Evolutionary conservation across 2,329 filamentous ascomycete species (phyloP), one percentile per base, ranked within the genome.

Genomic region (Nakataea oryzae): DNA sequence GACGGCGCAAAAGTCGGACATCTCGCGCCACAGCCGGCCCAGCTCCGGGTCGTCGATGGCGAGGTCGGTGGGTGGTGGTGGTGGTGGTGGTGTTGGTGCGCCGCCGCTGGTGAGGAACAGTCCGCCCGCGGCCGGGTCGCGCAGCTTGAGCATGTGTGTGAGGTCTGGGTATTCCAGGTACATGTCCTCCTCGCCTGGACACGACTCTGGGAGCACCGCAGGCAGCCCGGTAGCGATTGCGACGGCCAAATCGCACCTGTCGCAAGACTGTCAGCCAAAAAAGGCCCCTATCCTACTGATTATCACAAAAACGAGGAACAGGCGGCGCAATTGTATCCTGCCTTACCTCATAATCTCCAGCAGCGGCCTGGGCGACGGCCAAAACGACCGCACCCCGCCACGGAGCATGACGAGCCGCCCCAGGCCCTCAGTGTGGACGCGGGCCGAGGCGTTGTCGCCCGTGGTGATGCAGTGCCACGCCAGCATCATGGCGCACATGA

Each of bases 101-200:
- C 7, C 3, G 7, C 8, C 3, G 13, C 11, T 9, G 21, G 34
- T 17, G 34, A 41, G 30, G 13, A 11, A 17, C 13, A 41, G 34
- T 12, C 7, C 8, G 34, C 21, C 34, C 34, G 34, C 14, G 88
- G 87, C 62, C 75, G 86, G 59, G 76, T 81, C 2, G 70, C 80
- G 6, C 72, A 84, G 14, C 82, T 91, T n/a, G 70, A 79, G 55
- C 81, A 86, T 71, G 88, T 88, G 58, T 72, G 41, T n/a, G 41
- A 50, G 41, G 41, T 50, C 41, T 3, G 41, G 21, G 41, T 50
- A 50, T 50, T 58, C 28, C 27, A 29, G 4, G 21, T 30, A 28
- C 11, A 58, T 17, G 11, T 58, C 27, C 28, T 29, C 28, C n/a
- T 27, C 27, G 8, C 17, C 28, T 4, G 27, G 26, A 9, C 27